phyloP scores from a whole-genome alignment of 169 alveolate species.

The Plasmodium inui region DNA sequence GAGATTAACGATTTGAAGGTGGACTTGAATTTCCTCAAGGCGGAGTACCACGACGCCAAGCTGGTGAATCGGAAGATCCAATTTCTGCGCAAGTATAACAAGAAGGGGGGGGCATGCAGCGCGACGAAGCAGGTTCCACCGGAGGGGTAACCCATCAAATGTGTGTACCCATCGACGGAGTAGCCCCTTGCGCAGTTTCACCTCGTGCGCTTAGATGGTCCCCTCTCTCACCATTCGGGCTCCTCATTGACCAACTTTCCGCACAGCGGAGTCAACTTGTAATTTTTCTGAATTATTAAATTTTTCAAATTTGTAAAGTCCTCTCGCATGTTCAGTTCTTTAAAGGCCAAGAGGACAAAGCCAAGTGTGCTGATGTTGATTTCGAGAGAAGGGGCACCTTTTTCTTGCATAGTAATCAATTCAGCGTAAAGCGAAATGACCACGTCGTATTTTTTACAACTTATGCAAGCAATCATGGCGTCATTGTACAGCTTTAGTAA shows the following conservation, averaged over 20 bases:
- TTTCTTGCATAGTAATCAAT: conserved; percentile 50
- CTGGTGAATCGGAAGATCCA: conserved; percentile 16
- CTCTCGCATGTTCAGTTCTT: conserved; percentile 58
- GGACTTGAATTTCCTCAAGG: conserved; percentile 62
- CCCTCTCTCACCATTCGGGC: not conserved
- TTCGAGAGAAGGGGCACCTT: conserved; percentile 17
- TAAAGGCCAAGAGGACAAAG: conserved; percentile 71
- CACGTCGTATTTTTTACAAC: conserved; percentile 59
- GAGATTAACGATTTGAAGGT: conserved; percentile 71
- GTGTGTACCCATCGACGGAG: not conserved
- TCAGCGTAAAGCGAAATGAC: conserved; percentile 67
- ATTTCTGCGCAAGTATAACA: conserved; percentile 23
- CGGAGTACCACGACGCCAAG: conserved; percentile 62
- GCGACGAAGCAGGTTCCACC: not conserved
- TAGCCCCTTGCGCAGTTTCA: not conserved
- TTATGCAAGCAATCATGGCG: conserved; percentile 48
- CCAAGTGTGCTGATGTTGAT: conserved; percentile 49
- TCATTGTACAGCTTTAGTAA: conserved; percentile 51
- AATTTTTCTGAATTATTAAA: conserved; percentile 66
- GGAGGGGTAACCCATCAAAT: not conserved
- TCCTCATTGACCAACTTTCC: conserved; percentile 6
- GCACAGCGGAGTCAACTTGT: conserved; percentile 70
- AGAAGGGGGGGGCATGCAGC: not conserved
- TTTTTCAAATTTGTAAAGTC: conserved; percentile 55
- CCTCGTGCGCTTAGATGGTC: not conserved